Evolutionary conservation across 768 basidiomycete genomes (phyloP), one percentile per base, ranked within the genome.

Genomic region (Mycena filopes): DNA sequence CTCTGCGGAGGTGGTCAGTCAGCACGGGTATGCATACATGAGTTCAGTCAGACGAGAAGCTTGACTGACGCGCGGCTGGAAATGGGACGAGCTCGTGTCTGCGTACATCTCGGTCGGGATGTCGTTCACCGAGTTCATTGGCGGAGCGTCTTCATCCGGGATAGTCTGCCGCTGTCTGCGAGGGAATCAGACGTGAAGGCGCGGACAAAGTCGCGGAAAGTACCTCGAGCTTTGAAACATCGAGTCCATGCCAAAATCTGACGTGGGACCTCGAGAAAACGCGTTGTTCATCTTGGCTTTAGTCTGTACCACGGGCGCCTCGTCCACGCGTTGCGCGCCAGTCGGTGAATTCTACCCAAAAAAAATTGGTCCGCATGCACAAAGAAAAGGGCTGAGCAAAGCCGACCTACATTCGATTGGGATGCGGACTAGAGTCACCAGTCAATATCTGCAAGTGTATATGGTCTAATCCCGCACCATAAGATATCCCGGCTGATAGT

Each of bases 211-310:
- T n/a, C 16, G 15, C 26, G 48, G 20, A 18, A 73, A 80, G 42
- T 62, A 87, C 89, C 86, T 84, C 42, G 88, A 82, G 68, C 86
- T 92, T 74, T 92, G 87, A 69, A 94, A 93, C 92, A 94, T 92
- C 23, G 92, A 92, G 66, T 92, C 91, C 79, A 91, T 87, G 2
- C 93, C 93, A 78, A 93, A 93, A 65, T 92, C 90, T 20, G 88
- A 84, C 2, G 88, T 82, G 23, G 87, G 81, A 15, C 87, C 85
- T 59, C 89, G 83, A 21, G 89, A 83, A 20, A 92, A 80, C 8
- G 85, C 84, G 62, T 89, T 85, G 73, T 89, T 93, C 79, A 93
- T 84, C 73, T 94, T 92, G 25, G 92, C 92, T 73, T 94, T 94
- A 1, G 92, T 93, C 65, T 86, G 88, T 18, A 94, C 88, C 15